These are phyloP conservation scores for Pythium aquatile DNA, from an alignment of 352 stramenopile genomes.

Conservation along the genomic window DNA sequence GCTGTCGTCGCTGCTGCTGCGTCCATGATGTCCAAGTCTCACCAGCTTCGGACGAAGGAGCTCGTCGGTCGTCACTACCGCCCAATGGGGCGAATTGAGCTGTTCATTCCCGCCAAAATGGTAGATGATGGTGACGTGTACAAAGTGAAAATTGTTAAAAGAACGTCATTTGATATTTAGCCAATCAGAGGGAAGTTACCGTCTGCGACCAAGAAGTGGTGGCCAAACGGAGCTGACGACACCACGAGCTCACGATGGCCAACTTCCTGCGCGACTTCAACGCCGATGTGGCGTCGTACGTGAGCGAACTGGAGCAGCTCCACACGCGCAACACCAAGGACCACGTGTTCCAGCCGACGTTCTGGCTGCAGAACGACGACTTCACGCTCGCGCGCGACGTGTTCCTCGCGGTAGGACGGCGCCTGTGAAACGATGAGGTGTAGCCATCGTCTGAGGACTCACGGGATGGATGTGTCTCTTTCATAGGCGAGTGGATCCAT, in stretches of 20 bases:
- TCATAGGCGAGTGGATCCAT: conserved; percentile 62
- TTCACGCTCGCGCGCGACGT: conserved; percentile 81
- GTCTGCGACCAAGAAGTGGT: conserved; percentile 3
- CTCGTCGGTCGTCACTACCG: conserved; percentile 4
- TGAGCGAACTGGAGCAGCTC: conserved; percentile 61
- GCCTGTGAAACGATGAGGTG: not conserved
- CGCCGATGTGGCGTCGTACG: conserved; percentile 44
- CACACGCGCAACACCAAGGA: conserved; percentile 53
- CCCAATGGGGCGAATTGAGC: conserved; percentile 11
- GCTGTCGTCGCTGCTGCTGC: conserved; percentile 11
- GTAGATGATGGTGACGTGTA: conserved; percentile 13
- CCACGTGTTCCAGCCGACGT: conserved; percentile 62
- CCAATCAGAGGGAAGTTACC: conserved; percentile 19
- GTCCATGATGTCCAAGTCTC: not conserved
- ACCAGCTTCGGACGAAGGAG: not conserved
- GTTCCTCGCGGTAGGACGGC: conserved; percentile 59
- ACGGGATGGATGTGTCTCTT: not conserved
- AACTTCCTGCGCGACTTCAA: conserved; percentile 60
- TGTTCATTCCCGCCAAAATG: conserved; percentile 28
- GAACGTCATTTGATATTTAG: conserved; percentile 10
- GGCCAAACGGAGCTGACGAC: conserved; percentile 1
- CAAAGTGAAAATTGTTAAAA: conserved; percentile 8
- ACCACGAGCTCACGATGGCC: conserved; percentile 34
- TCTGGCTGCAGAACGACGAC: conserved; percentile 76
- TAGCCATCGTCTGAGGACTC: not conserved